These are phyloP conservation scores for Tulasnella sp. DNA, from an alignment of 768 basidiomycete genomes.

Conservation along the genomic window DNA sequence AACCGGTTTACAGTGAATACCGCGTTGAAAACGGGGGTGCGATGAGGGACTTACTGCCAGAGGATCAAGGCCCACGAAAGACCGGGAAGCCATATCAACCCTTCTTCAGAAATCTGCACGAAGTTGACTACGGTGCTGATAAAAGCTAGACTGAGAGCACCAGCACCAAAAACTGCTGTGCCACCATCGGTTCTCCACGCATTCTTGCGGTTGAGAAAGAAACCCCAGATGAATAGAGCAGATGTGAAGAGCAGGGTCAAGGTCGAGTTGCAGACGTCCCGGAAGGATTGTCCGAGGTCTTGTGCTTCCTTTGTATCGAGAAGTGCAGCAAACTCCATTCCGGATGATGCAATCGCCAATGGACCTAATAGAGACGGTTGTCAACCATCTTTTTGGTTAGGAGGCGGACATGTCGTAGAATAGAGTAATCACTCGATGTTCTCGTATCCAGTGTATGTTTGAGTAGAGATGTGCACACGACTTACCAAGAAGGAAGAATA, in stretches of 20 bases:
- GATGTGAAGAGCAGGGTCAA: slow-evolving; percentile 89
- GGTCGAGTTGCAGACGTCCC: slow-evolving; percentile 92
- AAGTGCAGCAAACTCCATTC: slow-evolving; percentile 74
- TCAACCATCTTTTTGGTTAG: background rate
- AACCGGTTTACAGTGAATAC: background rate
- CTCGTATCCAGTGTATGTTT: too few relatives aligned
- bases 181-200: slow-evolving; percentile 98
- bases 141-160: slow-evolving; percentile 70
- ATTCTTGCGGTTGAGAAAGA: slow-evolving; percentile 72
- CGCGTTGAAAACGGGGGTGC: background rate
- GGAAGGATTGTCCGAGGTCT: slow-evolving; percentile 55
- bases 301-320: slow-evolving; percentile 32
- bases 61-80: slow-evolving; percentile 84
- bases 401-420: too few relatives aligned
- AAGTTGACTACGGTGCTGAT: slow-evolving; percentile 78
- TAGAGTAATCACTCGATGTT: too few relatives aligned
- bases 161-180: slow-evolving; percentile 83
- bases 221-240: slow-evolving; percentile 86
- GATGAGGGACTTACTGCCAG: slow-evolving; percentile 59
- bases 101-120: slow-evolving; percentile 74
- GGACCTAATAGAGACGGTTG: slow-evolving; percentile 40
- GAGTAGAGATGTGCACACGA: slow-evolving; percentile 9
- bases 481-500: slow-evolving; percentile 69
- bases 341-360: slow-evolving; percentile 68
- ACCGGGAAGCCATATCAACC: slow-evolving; percentile 83